These are phyloP conservation scores for Trametes gibbosa DNA, from an alignment of 768 basidiomycete genomes.

Conservation along the genomic window DNA sequence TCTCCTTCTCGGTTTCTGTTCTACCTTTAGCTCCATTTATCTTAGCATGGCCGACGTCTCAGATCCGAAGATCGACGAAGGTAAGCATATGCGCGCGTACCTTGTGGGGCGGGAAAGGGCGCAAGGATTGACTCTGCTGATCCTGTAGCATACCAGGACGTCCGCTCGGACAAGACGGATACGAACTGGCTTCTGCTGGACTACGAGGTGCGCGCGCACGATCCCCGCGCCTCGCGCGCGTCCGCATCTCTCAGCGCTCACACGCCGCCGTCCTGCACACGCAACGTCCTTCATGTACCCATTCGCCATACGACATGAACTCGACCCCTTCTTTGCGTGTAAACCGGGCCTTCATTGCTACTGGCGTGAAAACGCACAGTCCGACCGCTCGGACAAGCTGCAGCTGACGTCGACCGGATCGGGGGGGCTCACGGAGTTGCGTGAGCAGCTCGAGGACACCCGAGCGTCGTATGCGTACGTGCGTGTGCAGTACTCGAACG, in stretches of 20 bases:
- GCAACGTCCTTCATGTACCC: neutral
- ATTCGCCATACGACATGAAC: neutral
- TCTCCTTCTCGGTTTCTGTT: neutral
- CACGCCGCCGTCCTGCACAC: neutral
- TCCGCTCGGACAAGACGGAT: constrained; percentile 80
- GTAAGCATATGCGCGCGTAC: constrained; percentile 38
- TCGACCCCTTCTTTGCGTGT: neutral
- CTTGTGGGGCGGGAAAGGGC: constrained; percentile 26
- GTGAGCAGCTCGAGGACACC: constrained; percentile 62
- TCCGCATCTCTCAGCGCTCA: neutral
- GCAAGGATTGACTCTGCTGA: constrained; percentile 11
- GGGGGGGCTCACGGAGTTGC: constrained; percentile 77
- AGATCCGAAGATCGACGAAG: constrained; percentile 69
- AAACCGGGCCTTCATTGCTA: neutral
- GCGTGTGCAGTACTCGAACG: constrained; percentile 81
- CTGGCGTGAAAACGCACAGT: constrained; percentile 32
- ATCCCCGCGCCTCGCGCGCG: neutral
- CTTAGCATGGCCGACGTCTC: constrained; percentile 73
- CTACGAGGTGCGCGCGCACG: constrained; percentile 59
- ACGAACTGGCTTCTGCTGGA: constrained; percentile 90
- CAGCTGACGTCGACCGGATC: constrained; percentile 73
- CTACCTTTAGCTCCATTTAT: neutral
- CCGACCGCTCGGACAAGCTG: constrained; percentile 80
- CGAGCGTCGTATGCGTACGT: constrained; percentile 85
- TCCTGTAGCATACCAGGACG: constrained; percentile 76